Evolutionary conservation across 768 basidiomycete genomes (phyloP), one percentile per base, ranked within the genome.

Genomic region (Tylopilus cervinicoccineus): DNA sequence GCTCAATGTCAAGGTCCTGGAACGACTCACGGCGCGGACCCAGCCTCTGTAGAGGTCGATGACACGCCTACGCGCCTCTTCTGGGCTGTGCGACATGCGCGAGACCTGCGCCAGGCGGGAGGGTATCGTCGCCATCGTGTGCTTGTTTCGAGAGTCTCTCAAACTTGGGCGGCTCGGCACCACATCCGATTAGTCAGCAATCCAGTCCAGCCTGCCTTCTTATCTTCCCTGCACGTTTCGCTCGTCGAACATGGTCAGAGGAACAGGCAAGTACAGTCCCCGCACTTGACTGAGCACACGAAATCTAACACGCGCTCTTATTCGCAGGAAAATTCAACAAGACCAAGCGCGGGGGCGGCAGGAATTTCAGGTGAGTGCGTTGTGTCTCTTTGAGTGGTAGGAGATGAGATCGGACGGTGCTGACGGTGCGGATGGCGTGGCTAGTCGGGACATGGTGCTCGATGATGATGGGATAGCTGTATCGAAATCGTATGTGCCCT

Each of bases 11-110:
- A 17, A n/a, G 7, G n/a, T n/a, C 9, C n/a, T 34, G 13, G 32
- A n/a, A n/a, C n/a, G n/a, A 80, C 90, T 58, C 61, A 96, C 95
- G 38, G 84, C 78, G 53, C 96, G 86, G 64, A 93, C 87, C 95
- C 95, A 99, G 65, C 83, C 85, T 50, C 94, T 76, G 74, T 98
- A 99, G 12, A 96, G 77, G 38, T 85, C 75, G 17, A 93, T 70
- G 10, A 80, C 82, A 28, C 89, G 78, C 19, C 70, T 70, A 26
- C 86, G 80, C 6, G 89, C 83, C 40, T 88, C 81, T n/a, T 71
- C 68, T 6, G 74, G 62, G 50, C 59, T 74, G 19, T 70, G 61
- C 0, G 89, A 90, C n/a, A 76, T 68, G 31, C 76, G 73, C 4
- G 87, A 78, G 6, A 80, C 62, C 53, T 80, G 82, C 16, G 95